Evolutionary conservation across 1,284 basidiomycete genomes (phyloP).

Genomic region (Cryptococcus deneoformans): DNA sequence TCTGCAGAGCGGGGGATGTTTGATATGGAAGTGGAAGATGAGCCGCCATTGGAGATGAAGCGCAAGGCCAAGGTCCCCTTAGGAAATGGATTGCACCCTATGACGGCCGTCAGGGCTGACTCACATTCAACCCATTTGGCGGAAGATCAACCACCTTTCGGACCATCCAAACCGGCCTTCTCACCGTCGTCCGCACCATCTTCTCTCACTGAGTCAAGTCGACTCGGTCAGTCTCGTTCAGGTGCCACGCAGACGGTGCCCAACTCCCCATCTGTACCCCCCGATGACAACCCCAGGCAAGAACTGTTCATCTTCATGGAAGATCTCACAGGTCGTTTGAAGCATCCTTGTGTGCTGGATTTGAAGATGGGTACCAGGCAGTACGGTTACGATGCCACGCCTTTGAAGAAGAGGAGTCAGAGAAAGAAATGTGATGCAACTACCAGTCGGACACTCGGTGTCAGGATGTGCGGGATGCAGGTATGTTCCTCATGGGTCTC

Average conservation of each 20-base stretch:
- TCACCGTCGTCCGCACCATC: background rate
- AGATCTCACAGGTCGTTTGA: slow-evolving; percentile 92
- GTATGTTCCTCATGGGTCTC: slow-evolving; percentile 55
- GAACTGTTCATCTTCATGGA: slow-evolving; percentile 99
- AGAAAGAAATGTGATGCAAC: slow-evolving; percentile 97
- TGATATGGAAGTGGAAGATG: slow-evolving; percentile 49
- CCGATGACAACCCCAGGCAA: slow-evolving; percentile 65
- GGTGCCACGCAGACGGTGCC: slow-evolving; percentile 20
- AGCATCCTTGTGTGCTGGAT: slow-evolving; percentile 93
- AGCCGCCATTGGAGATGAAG: slow-evolving; percentile 25
- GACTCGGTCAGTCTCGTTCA: background rate
- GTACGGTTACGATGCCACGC: slow-evolving; percentile 93
- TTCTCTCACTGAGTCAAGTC: background rate
- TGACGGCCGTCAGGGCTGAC: slow-evolving; percentile 5
- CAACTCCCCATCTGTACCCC: slow-evolving; percentile 24
- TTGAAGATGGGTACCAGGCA: slow-evolving; percentile 99
- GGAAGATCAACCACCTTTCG: background rate
- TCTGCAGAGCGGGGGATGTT: slow-evolving; percentile 47
- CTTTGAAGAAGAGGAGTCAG: slow-evolving; percentile 94
- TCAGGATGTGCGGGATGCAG: slow-evolving; percentile 98
- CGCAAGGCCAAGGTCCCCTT: slow-evolving; percentile 6
- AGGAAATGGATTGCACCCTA: slow-evolving; percentile 12
- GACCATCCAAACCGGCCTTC: too few relatives aligned
- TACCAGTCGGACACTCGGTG: slow-evolving; percentile 85
- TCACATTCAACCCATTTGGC: background rate